A percentile compares a stretch with the other conserved stretches of the same genome.
These are phyloP conservation scores for Backusella australiensis DNA, from an alignment of 192 early-diverging fungal species.

Conservation along the genomic window DNA sequence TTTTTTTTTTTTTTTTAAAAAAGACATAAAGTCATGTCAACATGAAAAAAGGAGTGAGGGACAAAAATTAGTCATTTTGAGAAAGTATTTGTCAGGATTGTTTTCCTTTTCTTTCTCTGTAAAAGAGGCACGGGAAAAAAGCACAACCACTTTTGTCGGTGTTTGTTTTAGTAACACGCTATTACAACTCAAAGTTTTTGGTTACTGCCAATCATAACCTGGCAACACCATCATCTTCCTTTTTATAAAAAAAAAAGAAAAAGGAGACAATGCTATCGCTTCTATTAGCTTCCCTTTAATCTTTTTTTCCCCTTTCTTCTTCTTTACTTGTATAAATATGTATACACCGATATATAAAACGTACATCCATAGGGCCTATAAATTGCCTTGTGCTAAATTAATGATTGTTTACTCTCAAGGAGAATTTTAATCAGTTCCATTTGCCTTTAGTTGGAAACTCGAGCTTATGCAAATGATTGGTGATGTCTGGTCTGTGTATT, in stretches of 20 bases:
- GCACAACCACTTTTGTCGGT: neutral
- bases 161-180: neutral
- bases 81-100: neutral
- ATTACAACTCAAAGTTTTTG: neutral
- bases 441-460: neutral
- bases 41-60: neutral
- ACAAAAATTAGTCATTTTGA: neutral
- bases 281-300: neutral
- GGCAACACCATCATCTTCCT: neutral
- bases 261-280: neutral
- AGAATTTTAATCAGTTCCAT: neutral
- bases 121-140: neutral
- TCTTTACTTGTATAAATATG: neutral
- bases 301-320: neutral
- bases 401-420: neutral
- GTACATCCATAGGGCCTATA: neutral
- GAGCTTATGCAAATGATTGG: neutral
- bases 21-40: no score
- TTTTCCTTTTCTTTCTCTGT: neutral
- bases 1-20: neutral
- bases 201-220: neutral
- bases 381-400: neutral
- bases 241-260: neutral
- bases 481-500: neutral
- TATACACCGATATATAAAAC: neutral